Conservation (phyloP, 306 rosid genomes). For the Lupinus albus region DNA sequence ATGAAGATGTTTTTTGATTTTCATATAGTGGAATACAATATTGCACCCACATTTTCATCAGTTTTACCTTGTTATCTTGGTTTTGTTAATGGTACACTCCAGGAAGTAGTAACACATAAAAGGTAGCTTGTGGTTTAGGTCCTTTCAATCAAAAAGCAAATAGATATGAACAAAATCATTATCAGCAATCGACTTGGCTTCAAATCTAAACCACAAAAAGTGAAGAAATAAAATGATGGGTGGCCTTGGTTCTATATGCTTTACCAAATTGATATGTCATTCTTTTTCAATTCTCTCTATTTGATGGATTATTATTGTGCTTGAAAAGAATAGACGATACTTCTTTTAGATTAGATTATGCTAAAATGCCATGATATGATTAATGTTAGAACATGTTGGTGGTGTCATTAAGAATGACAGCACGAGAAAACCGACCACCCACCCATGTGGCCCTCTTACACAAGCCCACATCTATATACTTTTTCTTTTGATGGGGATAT, state of each 20-base stretch:
- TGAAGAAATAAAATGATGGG: not conserved
- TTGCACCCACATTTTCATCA: not conserved
- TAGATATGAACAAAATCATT: constrained; percentile 45
- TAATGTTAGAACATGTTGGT: constrained; percentile 56
- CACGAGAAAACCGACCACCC: constrained; percentile 44
- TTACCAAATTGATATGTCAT: constrained; percentile 19
- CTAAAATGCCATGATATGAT: constrained; percentile 48
- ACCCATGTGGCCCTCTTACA: constrained; percentile 50
- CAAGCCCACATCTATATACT: constrained; percentile 41
- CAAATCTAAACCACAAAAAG: constrained; percentile 40
- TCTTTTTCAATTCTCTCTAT: constrained; percentile 13
- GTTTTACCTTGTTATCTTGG: not conserved
- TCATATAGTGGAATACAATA: no score
- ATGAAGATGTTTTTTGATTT: no score
- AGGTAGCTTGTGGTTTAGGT: constrained; percentile 22
- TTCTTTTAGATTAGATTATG: constrained; percentile 35
- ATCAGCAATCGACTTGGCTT: constrained; percentile 43
- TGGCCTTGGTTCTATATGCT: constrained; percentile 32
- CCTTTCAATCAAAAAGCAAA: constrained; percentile 34
- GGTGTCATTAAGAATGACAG: constrained; percentile 51
- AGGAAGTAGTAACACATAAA: constrained; percentile 11
- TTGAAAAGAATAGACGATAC: constrained; percentile 47
- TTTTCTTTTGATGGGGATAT: constrained; percentile 21
- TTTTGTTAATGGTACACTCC: not conserved
- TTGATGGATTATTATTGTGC: constrained; percentile 40